Evolutionary conservation across 1,284 basidiomycete species (phyloP).

Genomic region (Ustilago curta): DNA sequence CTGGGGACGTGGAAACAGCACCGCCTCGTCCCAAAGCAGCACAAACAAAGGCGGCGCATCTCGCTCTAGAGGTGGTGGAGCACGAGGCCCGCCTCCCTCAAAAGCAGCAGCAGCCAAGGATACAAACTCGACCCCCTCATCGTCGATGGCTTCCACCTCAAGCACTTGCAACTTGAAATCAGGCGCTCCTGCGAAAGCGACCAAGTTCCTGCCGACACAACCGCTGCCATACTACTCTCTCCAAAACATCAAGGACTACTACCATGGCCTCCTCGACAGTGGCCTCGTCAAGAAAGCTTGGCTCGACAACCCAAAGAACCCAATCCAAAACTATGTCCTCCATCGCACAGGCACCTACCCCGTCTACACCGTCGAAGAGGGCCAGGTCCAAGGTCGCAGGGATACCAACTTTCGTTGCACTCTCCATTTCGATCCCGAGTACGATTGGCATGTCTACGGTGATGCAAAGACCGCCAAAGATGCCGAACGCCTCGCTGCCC

Average conservation of each 20-base stretch:
- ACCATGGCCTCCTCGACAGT: constrained; percentile 44
- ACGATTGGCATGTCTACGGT: constrained; percentile 72
- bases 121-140: not conserved
- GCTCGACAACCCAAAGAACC: constrained; percentile 63
- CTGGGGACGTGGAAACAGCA: constrained; percentile 31
- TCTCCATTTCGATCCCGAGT: constrained; percentile 47
- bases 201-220: constrained; percentile 52
- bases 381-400: constrained; percentile 50
- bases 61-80: constrained; percentile 16
- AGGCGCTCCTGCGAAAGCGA: constrained; percentile 27
- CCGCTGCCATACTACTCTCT: constrained; percentile 39
- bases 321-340: constrained; percentile 56
- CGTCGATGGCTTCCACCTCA: constrained; percentile 7
- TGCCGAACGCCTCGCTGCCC: constrained; percentile 78
- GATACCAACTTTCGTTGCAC: constrained; percentile 55
- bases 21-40: constrained; percentile 11
- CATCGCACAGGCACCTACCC: constrained; percentile 49
- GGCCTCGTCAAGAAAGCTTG: constrained; percentile 51
- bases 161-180: constrained; percentile 30
- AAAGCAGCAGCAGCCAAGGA: constrained; percentile 1
- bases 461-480: constrained; percentile 78
- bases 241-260: constrained; percentile 51
- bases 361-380: constrained; percentile 48
- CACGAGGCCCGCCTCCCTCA: not conserved
- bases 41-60: constrained; percentile 23